These are phyloP conservation scores for Sequoia sempervirens DNA, from an alignment of 75 land plant species.

Conservation along the genomic window DNA sequence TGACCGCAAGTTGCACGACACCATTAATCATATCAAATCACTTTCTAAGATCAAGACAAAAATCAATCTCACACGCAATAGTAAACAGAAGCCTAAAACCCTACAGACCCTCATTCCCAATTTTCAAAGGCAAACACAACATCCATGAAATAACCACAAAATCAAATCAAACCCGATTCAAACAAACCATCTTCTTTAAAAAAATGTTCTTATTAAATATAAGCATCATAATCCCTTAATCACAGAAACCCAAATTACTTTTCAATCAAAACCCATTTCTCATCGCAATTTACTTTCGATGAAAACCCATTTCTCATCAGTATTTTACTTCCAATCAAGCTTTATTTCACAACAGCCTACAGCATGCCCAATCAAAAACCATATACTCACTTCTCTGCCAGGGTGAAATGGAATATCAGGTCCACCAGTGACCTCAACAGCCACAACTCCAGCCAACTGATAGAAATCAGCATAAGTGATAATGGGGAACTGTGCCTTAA, in stretches of 20 bases:
- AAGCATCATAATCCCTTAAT: too few species aligned
- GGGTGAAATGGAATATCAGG: conserved; percentile 93
- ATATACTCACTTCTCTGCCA: conserved; percentile 64
- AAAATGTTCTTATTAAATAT: too few species aligned
- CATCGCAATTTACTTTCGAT: neutral
- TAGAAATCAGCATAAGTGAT: conserved; percentile 81
- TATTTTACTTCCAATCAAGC: neutral
- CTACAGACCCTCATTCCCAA: neutral
- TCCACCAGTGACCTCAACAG: conserved; percentile 96
- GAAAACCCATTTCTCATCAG: neutral
- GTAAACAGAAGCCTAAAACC: neutral
- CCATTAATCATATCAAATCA: neutral
- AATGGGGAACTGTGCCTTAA: conserved; percentile 82
- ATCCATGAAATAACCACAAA: neutral
- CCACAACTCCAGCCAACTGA: conserved; percentile 97
- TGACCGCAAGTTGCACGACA: neutral
- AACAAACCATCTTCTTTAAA: too few species aligned
- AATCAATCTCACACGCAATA: neutral
- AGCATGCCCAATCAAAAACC: too few species aligned
- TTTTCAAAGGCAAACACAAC: neutral
- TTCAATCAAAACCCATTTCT: neutral
- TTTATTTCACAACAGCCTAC: neutral
- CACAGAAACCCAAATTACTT: neutral
- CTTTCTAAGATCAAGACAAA: neutral
- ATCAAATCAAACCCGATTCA: neutral